These are phyloP conservation scores for Nakazawaea wyomingensis DNA, from an alignment of 805 yeast genomes.

Conservation along the genomic window DNA sequence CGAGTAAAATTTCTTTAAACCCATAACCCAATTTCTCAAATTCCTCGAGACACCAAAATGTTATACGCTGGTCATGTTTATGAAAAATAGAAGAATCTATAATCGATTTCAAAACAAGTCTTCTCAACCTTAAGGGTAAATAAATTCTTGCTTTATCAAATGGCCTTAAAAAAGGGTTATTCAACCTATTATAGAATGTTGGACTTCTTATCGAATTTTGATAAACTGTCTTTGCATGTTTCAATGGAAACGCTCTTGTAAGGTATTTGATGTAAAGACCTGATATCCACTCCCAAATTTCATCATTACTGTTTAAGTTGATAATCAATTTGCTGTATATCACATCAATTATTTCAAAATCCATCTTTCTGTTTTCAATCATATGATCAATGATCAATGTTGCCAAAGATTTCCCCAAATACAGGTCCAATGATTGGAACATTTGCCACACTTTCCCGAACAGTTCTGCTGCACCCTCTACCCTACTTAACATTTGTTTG, in stretches of 20 bases:
- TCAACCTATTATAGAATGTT: not conserved
- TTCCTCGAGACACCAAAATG: conserved; percentile 9
- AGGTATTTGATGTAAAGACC: conserved; percentile 26
- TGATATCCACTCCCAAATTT: conserved; percentile 25
- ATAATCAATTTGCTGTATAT: conserved; percentile 18
- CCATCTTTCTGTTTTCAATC: conserved; percentile 19
- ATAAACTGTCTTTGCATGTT: conserved; percentile 21
- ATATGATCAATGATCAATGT: conserved; percentile 24
- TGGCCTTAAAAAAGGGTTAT: conserved; percentile 25
- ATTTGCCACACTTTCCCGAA: conserved; percentile 24
- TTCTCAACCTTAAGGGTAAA: conserved; percentile 12
- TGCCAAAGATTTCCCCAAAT: conserved; percentile 22
- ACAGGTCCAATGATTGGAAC: conserved; percentile 17
- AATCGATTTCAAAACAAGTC: conserved; percentile 9
- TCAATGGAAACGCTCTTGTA: conserved; percentile 20
- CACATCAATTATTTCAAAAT: conserved; percentile 20
- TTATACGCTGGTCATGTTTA: not conserved
- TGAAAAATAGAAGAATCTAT: conserved; percentile 5
- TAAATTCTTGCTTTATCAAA: conserved; percentile 20
- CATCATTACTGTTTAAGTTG: conserved; percentile 14
- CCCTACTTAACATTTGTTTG: conserved; percentile 19
- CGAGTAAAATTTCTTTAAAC: conserved; percentile 8
- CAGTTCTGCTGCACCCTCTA: conserved; percentile 4
- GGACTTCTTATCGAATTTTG: conserved; percentile 9
- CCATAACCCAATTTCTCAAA: conserved; percentile 10